Evolutionary conservation across 108 stramenopile species (phyloP), one percentile per base, ranked within the genome.

Genomic region (Nitzschia putrida): DNA sequence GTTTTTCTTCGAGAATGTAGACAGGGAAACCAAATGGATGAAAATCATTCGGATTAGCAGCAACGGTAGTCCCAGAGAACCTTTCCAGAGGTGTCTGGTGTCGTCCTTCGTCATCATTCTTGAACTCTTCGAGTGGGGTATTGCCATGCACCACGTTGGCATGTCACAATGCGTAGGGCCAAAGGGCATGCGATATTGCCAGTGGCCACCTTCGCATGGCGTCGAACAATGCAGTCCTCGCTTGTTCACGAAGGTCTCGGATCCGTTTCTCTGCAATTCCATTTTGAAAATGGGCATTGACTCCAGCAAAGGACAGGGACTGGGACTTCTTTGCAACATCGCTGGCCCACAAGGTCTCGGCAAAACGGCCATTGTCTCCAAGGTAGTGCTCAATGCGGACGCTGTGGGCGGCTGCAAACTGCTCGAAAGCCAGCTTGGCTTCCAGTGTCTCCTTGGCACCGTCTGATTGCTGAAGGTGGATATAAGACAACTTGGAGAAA

Each of bases 341-440:
- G 0, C 69, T 41, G 7, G 68, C 39, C 66, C 74, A 83, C 0
- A 23, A 49, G 6, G 75, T 70, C 34, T 72, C 83, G 0, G 50
- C 61, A 49, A 78, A 88, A 7, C 76, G 57, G 9, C 87, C 84
- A 58, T 88, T 88, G 58, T 88, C 84, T 4, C 80, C 82, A 43
- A 81, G 82, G 49, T 83, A 88, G 11, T 57, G 54, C 20, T 73
- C 40, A 7, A 80, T 57, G 34, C 11, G 63, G 0, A 76, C 50
- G 4, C 71, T 68, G 29, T 43, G 53, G 20, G 49, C 42, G 3
- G 7, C 0, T 0, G 70, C 45, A 42, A 69, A 50, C 6, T 24
- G 45, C 57, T 85, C 84, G 50, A 79, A 85, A 0, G 84, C 81
- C 39, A 24, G 12, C 53, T 80, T 82, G 0, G 64, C 81, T 29